Evolutionary conservation across 176 grass and related monocot genomes (phyloP).

Genomic region (Lolium rigidum): DNA sequence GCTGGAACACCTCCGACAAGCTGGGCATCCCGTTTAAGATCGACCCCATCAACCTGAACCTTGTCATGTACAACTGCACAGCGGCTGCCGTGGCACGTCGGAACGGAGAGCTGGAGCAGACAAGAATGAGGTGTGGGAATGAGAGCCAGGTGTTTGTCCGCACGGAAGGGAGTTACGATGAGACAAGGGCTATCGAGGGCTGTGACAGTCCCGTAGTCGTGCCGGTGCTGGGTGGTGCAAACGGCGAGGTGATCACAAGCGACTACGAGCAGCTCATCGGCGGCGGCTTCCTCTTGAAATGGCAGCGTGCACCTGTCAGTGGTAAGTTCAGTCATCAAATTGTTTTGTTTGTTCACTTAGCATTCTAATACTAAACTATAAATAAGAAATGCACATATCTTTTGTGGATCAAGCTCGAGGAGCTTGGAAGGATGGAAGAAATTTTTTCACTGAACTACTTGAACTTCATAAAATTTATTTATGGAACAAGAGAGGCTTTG

Average conservation of each 20-base stretch:
- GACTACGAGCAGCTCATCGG: constrained; percentile 30
- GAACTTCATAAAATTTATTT: no score
- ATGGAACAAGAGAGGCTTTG: no score
- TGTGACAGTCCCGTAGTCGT: constrained; percentile 11
- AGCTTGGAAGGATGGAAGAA: no score
- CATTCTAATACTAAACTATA: no score
- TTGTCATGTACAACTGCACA: constrained; percentile 42
- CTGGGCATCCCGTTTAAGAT: constrained; percentile 11
- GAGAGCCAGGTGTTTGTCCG: constrained; percentile 9
- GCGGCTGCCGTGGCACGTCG: neutral
- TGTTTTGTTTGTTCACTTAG: no score
- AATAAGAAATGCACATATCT: no score
- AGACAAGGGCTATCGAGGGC: neutral
- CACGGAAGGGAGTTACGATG: neutral
- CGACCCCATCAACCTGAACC: constrained; percentile 20
- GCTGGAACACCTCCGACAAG: constrained; percentile 11
- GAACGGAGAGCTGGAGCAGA: neutral
- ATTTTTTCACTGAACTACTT: no score
- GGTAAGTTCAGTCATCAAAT: no score
- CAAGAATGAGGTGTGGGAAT: neutral
- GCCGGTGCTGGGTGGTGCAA: neutral
- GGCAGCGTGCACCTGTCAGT: neutral
- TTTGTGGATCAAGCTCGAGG: no score
- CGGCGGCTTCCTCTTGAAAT: constrained; percentile 27
- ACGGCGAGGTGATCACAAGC: neutral